Conservation (phyloP, 106 monocot species). For the Dendrobium huoshanense region DNA sequence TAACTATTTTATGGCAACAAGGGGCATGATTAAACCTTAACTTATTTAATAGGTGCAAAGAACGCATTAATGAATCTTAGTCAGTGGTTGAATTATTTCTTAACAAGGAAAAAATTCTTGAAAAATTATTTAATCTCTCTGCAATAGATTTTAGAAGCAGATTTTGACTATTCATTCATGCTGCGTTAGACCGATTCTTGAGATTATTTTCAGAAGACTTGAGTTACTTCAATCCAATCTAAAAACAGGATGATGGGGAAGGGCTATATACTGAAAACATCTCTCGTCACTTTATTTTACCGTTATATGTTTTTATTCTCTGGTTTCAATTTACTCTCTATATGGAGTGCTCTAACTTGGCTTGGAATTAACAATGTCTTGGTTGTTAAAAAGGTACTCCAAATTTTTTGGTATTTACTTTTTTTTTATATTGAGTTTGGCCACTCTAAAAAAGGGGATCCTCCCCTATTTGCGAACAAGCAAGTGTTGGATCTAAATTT, state of each 20-base stretch:
- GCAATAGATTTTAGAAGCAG: not conserved
- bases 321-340: too few species aligned
- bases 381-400: too few species aligned
- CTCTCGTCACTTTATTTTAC: not conserved
- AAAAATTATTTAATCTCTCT: not conserved
- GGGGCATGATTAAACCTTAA: not conserved
- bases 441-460: fast-evolving
- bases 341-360: too few species aligned
- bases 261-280: not conserved
- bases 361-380: too few species aligned
- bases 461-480: too few species aligned
- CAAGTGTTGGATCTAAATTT: too few species aligned
- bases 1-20: not conserved
- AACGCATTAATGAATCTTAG: too few species aligned
- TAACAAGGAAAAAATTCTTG: not conserved
- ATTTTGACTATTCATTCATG: not conserved
- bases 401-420: too few species aligned
- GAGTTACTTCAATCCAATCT: not conserved
- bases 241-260: not conserved
- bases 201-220: not conserved
- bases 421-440: fast-evolving
- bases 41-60: too few species aligned
- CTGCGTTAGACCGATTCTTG: not conserved
- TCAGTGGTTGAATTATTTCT: too few species aligned
- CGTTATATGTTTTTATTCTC: too few species aligned